Evolutionary conservation across 768 basidiomycete species (phyloP).

Genomic region (Lactarius indigo): DNA sequence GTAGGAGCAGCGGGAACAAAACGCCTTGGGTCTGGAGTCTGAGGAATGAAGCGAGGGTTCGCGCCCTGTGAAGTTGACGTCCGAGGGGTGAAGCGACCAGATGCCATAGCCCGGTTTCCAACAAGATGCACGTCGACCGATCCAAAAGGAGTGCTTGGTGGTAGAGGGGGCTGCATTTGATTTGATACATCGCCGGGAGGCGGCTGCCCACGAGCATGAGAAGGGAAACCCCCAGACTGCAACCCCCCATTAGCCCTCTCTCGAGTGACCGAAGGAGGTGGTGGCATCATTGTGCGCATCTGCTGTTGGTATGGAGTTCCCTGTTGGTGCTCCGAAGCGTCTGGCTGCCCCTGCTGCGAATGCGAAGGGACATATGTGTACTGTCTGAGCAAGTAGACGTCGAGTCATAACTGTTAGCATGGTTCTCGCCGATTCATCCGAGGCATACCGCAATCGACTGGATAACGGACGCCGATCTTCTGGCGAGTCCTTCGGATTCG

Average conservation of each 20-base stretch:
- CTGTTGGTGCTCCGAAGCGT: slow-evolving; percentile 31
- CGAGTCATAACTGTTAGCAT: not conserved
- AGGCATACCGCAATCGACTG: slow-evolving; percentile 49
- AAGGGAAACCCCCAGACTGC: not conserved
- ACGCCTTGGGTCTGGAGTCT: slow-evolving; percentile 23
- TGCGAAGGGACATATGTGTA: slow-evolving; percentile 60
- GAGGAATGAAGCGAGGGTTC: slow-evolving; percentile 22
- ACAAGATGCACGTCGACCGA: not conserved
- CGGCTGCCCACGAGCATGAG: slow-evolving; percentile 1
- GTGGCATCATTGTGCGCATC: slow-evolving; percentile 31
- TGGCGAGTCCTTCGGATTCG: slow-evolving; percentile 11
- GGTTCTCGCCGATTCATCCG: not conserved
- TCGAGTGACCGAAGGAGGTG: slow-evolving; percentile 29
- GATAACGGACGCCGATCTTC: slow-evolving; percentile 43
- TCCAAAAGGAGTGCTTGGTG: not conserved
- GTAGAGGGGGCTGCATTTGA: slow-evolving; percentile 5
- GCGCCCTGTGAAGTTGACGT: slow-evolving; percentile 12
- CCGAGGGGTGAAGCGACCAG: slow-evolving; percentile 18
- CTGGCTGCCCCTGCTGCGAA: slow-evolving; percentile 39
- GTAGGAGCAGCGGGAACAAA: slow-evolving; percentile 20
- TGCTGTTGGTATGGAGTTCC: slow-evolving; percentile 24
- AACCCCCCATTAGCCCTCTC: slow-evolving; percentile 1
- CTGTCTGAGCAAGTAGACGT: slow-evolving; percentile 42
- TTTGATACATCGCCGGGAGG: not conserved
- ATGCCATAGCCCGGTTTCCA: not conserved